Conservation (phyloP, 768 basidiomycete genomes). For the Hirschioporus abietinus region DNA sequence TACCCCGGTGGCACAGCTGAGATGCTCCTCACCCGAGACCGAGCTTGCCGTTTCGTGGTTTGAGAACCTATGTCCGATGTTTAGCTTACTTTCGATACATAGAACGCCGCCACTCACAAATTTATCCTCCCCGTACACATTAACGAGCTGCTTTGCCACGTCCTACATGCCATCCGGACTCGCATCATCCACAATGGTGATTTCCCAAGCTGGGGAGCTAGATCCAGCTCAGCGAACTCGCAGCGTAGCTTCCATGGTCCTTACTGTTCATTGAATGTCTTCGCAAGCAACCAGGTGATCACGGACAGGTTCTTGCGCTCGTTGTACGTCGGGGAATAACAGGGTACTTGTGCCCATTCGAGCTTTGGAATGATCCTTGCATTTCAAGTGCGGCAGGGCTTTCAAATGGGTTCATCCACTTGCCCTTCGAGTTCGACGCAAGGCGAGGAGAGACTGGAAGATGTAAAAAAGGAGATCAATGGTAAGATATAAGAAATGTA, state of each 20-base stretch:
- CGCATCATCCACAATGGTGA: constrained; percentile 88
- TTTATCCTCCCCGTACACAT: constrained; percentile 80
- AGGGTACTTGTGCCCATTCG: too few species aligned
- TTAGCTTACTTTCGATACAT: neutral
- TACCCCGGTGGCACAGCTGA: too few species aligned
- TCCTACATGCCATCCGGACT: constrained; percentile 93
- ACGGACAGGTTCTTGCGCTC: too few species aligned
- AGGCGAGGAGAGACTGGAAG: neutral
- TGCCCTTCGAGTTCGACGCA: constrained; percentile 6
- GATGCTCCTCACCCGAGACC: too few species aligned
- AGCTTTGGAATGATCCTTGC: too few species aligned
- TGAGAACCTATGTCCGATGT: constrained; percentile 51
- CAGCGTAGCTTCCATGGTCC: constrained; percentile 22
- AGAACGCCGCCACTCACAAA: constrained; percentile 47
- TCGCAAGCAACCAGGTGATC: too few species aligned
- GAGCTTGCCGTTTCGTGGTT: constrained; percentile 85
- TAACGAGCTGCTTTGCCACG: constrained; percentile 70
- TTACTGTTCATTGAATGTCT: constrained; percentile 71
- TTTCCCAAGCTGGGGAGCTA: constrained; percentile 78
- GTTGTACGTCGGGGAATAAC: too few species aligned
- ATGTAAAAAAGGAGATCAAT: neutral
- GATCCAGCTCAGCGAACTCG: constrained; percentile 16
- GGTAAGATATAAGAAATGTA: too few species aligned
- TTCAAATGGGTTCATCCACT: too few species aligned
- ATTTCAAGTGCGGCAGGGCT: too few species aligned